These are phyloP conservation scores for Micractinium sp. DNA, from an alignment of 139 green algal species.

Conservation along the genomic window DNA sequence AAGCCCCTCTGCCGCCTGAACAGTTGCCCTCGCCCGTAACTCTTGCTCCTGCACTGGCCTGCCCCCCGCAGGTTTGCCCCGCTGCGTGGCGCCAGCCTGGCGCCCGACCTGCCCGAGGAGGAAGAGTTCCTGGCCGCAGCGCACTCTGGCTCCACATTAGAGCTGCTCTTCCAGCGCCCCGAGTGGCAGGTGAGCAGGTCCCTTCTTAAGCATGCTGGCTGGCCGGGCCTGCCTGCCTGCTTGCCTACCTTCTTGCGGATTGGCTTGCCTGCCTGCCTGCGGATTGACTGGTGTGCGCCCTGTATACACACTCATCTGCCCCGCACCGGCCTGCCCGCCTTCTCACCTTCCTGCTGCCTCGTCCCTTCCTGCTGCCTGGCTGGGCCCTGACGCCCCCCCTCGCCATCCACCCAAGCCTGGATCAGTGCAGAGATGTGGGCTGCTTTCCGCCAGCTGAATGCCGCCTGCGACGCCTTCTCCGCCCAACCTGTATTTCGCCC, in stretches of 20 bases:
- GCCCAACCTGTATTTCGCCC: too few species aligned
- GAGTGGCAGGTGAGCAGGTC: slow-evolving; percentile 29
- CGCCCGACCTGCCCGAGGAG: background rate
- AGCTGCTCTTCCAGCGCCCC: slow-evolving; percentile 38
- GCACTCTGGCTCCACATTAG: slow-evolving; percentile 21
- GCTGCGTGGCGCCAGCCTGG: slow-evolving; percentile 22
- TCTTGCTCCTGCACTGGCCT: too few species aligned
- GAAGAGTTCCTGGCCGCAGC: slow-evolving; percentile 15
- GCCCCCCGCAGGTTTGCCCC: slow-evolving; percentile 4
- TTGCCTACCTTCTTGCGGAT: too few species aligned
- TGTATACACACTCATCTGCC: background rate
- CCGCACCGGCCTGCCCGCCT: background rate
- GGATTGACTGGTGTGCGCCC: background rate
- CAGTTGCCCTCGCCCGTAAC: too few species aligned
- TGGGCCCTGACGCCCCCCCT: too few species aligned
- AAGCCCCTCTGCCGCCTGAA: too few species aligned
- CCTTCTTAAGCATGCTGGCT: background rate
- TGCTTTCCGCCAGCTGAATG: too few species aligned
- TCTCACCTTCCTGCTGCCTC: background rate
- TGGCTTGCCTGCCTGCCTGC: background rate
- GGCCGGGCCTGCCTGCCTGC: too few species aligned
- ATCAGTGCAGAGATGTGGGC: too few species aligned
- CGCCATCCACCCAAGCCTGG: too few species aligned
- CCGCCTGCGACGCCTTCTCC: too few species aligned
- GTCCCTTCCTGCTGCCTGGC: too few species aligned